Conservation (phyloP, 1,284 basidiomycete species). For the Ceratobasidium papillatum region DNA sequence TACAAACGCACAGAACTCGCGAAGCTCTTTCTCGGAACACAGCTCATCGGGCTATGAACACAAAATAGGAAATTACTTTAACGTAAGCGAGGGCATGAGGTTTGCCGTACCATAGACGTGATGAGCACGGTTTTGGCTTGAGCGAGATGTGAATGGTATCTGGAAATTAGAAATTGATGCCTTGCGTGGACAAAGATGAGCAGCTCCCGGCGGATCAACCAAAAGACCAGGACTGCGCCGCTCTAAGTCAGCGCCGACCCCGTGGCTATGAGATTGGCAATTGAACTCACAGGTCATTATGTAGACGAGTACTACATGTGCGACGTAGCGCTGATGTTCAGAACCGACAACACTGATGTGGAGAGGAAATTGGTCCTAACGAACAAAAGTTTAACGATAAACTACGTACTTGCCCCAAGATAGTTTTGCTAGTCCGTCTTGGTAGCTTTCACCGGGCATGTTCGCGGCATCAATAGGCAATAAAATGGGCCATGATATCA, state of each 20-base stretch:
- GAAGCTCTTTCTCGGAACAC: conserved; percentile 66
- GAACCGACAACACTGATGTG: conserved; percentile 55
- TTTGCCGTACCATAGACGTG: conserved; percentile 56
- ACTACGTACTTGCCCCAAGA: conserved; percentile 75
- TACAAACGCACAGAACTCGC: conserved; percentile 72
- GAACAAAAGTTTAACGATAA: not conserved
- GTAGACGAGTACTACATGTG: conserved; percentile 77
- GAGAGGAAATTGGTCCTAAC: not conserved
- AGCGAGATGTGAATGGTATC: conserved; percentile 72
- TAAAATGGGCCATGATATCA: conserved; percentile 75
- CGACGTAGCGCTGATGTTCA: conserved; percentile 70
- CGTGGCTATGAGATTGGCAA: not conserved
- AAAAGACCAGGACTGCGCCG: conserved; percentile 80
- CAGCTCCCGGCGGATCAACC: conserved; percentile 84
- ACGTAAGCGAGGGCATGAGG: conserved; percentile 47
- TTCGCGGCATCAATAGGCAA: conserved; percentile 72
- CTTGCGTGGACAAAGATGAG: conserved; percentile 80
- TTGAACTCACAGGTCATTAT: conserved; percentile 73
- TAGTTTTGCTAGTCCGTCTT: conserved; percentile 75
- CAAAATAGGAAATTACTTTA: conserved; percentile 41
- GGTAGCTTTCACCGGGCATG: conserved; percentile 57
- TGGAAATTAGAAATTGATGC: conserved; percentile 83
- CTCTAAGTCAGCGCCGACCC: conserved; percentile 20
- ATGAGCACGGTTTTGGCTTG: conserved; percentile 90
- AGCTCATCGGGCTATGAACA: conserved; percentile 13